A percentile compares a stretch with the other conserved stretches of the same genome.
Evolutionary conservation across 1,139 yeast genomes (phyloP).

Genomic region (Pichia sp.): DNA sequence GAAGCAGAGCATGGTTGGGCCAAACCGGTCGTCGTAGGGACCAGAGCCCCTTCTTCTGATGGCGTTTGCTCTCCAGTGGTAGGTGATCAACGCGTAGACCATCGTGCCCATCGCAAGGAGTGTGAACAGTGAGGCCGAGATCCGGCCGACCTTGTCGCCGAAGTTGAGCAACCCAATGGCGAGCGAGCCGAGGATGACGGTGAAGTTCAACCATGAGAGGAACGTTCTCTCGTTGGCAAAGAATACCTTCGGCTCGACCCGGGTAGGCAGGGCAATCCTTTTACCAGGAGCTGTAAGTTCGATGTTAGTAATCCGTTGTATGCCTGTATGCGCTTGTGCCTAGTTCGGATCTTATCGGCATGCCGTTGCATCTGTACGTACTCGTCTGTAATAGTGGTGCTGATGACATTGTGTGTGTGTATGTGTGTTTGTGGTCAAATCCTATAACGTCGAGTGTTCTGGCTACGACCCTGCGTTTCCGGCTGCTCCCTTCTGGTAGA

Average conservation of each 20-base stretch:
- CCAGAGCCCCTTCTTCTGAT: constrained; percentile 96
- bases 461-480: not conserved
- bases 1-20: constrained; percentile 97
- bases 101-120: constrained; percentile 94
- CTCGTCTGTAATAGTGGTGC: constrained; percentile 61
- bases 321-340: not conserved
- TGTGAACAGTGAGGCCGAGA: constrained; percentile 92
- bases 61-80: constrained; percentile 99
- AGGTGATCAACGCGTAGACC: constrained; percentile 91
- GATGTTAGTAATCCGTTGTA: constrained; percentile 24
- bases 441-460: too few species aligned
- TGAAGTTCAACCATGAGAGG: constrained; percentile 95
- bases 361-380: constrained; percentile 28
- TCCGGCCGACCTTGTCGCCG: constrained; percentile 90
- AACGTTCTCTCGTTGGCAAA: constrained; percentile 98
- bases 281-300: constrained; percentile 46
- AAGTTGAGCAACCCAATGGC: constrained; percentile 94
- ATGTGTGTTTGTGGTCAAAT: not conserved
- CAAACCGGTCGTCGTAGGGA: constrained; percentile 96
- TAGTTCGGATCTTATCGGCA: not conserved
- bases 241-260: constrained; percentile 98
- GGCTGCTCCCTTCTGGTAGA: not conserved
- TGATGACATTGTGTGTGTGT: constrained; percentile 41
- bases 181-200: constrained; percentile 92
- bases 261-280: constrained; percentile 94